These are phyloP conservation scores for Lactarius sp. DNA, from an alignment of 768 basidiomycete species.

Conservation along the genomic window DNA sequence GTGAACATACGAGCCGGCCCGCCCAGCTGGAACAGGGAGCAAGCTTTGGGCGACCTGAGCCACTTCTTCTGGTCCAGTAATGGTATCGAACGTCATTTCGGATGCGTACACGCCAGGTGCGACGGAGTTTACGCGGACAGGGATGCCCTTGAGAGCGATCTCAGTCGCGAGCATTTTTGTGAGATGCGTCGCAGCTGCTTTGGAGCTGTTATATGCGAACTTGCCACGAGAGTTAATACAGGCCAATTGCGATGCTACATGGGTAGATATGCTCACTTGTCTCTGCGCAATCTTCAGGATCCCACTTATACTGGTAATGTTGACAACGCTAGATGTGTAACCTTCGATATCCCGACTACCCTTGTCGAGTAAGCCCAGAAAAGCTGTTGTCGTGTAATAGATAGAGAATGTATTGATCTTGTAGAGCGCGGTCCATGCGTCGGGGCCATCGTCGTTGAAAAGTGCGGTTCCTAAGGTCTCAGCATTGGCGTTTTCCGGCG, in stretches of 20 bases:
- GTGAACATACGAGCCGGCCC: slow-evolving; percentile 61
- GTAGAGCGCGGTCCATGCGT: slow-evolving; percentile 59
- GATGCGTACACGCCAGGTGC: slow-evolving; percentile 75
- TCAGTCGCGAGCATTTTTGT: slow-evolving; percentile 75
- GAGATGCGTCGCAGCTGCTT: slow-evolving; percentile 73
- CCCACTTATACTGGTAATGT: slow-evolving; percentile 76
- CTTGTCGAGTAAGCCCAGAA: slow-evolving; percentile 68
- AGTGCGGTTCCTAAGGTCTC: slow-evolving; percentile 64
- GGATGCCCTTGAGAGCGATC: slow-evolving; percentile 59
- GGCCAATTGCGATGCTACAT: background rate
- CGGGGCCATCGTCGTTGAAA: slow-evolving; percentile 62
- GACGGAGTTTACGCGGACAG: slow-evolving; percentile 65
- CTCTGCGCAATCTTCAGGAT: slow-evolving; percentile 64
- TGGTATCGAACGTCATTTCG: slow-evolving; percentile 61
- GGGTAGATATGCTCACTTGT: slow-evolving; percentile 49
- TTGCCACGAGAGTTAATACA: slow-evolving; percentile 30
- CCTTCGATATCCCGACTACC: slow-evolving; percentile 56
- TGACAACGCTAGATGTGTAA: slow-evolving; percentile 64
- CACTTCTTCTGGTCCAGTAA: slow-evolving; percentile 42
- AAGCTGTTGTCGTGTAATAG: slow-evolving; percentile 72
- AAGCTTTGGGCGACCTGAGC: slow-evolving; percentile 57
- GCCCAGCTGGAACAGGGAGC: slow-evolving; percentile 53
- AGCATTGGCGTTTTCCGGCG: slow-evolving; percentile 56
- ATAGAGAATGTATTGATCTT: slow-evolving; percentile 68
- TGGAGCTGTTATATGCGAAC: slow-evolving; percentile 81